Evolutionary conservation across 2,329 filamentous ascomycete genomes (phyloP).

Genomic region (Penicillium griseofulvum): DNA sequence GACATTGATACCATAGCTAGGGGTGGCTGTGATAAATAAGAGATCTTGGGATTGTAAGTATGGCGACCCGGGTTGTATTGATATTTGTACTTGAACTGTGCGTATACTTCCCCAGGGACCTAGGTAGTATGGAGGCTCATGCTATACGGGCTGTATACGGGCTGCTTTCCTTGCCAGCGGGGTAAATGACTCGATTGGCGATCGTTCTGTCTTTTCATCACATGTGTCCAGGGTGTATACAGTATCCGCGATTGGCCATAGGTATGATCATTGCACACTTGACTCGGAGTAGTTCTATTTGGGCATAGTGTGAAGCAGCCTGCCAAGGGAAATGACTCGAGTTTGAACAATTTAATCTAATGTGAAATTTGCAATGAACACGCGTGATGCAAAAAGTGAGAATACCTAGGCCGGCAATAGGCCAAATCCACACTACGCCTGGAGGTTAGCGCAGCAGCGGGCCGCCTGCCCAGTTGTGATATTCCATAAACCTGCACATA

Average conservation of each 20-base stretch:
- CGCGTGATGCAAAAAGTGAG: no score
- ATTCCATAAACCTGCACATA: not conserved
- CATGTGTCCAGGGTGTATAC: not conserved
- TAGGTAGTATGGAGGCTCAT: not conserved
- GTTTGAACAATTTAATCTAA: not conserved
- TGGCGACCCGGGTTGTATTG: not conserved
- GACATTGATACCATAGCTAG: not conserved
- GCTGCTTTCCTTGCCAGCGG: not conserved
- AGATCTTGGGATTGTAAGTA: not conserved
- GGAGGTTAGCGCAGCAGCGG: not conserved
- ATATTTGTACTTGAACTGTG: not conserved
- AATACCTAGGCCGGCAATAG: not conserved
- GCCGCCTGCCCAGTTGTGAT: not conserved
- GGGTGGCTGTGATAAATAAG: not conserved
- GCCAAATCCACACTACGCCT: no score
- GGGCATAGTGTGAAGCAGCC: not conserved
- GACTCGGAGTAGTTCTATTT: not conserved
- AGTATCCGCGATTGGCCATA: not conserved
- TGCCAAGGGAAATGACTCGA: not conserved
- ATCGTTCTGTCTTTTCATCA: not conserved
- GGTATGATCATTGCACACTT: not conserved
- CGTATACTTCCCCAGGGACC: not conserved
- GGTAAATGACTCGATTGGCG: not conserved
- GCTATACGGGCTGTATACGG: not conserved
- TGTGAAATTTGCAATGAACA: not conserved